Conservation (phyloP, 129 eudicot genomes). For the Calendula officinalis region DNA sequence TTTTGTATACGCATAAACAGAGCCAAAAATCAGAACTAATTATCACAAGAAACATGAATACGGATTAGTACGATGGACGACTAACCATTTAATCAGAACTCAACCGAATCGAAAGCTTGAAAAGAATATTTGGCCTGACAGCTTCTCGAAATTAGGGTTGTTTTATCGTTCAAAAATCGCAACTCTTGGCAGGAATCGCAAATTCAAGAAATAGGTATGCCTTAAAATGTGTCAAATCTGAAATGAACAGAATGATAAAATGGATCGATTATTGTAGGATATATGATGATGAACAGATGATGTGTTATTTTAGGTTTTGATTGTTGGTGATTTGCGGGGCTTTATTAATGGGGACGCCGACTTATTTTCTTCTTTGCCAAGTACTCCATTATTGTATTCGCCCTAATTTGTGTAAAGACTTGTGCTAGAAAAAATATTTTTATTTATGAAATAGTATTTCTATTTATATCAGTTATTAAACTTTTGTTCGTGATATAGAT, state of each 20-base stretch:
- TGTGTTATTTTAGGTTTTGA: neutral
- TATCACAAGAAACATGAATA: neutral
- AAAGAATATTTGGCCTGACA: slow-evolving; percentile 1
- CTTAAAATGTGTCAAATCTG: neutral
- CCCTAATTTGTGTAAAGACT: too few species aligned
- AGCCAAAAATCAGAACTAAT: neutral
- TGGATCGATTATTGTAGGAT: neutral
- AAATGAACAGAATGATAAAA: neutral
- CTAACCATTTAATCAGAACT: slow-evolving; percentile 29
- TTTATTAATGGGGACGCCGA: neutral
- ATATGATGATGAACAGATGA: neutral
- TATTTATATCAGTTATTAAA: too few species aligned
- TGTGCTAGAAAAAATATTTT: too few species aligned
- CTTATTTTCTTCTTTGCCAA: neutral
- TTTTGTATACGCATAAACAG: neutral
- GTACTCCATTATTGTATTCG: neutral
- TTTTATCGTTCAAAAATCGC: neutral
- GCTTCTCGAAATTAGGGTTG: slow-evolving; percentile 10
- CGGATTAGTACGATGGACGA: slow-evolving; percentile 3
- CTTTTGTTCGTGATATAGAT: too few species aligned
- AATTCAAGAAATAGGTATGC: neutral
- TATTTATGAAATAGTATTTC: too few species aligned
- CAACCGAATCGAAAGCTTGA: slow-evolving; percentile 1
- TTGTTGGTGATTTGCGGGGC: neutral
- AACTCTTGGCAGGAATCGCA: neutral